phyloP scores from a whole-genome alignment of 2,329 filamentous ascomycete species.

The Aspergillus ochraceoroseus region DNA sequence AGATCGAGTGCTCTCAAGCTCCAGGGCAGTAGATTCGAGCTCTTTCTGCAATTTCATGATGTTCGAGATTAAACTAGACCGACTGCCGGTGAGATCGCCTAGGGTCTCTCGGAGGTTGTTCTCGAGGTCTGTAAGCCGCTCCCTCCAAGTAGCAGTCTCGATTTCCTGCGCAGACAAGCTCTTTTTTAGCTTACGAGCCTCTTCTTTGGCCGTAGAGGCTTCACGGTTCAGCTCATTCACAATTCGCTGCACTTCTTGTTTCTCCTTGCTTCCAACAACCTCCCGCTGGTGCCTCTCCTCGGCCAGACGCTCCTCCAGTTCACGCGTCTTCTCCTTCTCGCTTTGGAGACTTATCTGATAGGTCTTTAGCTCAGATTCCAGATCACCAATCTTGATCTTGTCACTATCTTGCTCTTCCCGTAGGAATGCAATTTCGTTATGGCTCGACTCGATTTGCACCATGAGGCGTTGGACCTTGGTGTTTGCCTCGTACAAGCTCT shows the following conservation, averaged over 20 bases:
- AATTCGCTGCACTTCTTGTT: constrained; percentile 89
- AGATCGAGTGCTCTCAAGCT: constrained; percentile 72
- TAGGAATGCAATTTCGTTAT: constrained; percentile 89
- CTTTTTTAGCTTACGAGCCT: constrained; percentile 75
- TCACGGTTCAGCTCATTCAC: constrained; percentile 90
- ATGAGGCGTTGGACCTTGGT: constrained; percentile 81
- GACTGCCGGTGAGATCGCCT: constrained; percentile 79
- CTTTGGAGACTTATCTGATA: constrained; percentile 76
- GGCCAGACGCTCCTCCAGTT: constrained; percentile 68
- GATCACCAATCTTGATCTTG: constrained; percentile 94
- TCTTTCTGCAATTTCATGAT: constrained; percentile 84
- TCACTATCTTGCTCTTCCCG: constrained; percentile 95
- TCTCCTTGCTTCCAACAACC: constrained; percentile 78
- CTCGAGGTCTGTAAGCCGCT: constrained; percentile 83
- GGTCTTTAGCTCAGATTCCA: constrained; percentile 76
- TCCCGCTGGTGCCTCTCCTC: constrained; percentile 83
- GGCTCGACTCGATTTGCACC: constrained; percentile 87
- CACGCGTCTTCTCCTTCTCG: constrained; percentile 69
- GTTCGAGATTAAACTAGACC: constrained; percentile 77
- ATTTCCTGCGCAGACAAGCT: constrained; percentile 76
- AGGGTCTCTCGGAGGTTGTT: constrained; percentile 80
- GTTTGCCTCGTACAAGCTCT: constrained; percentile 76
- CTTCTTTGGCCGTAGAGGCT: constrained; percentile 75
- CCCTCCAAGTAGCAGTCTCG: constrained; percentile 86
- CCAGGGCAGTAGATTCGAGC: constrained; percentile 74